phyloP scores from a whole-genome alignment of 305 asterid species.

The Fraxinus baroniana region DNA sequence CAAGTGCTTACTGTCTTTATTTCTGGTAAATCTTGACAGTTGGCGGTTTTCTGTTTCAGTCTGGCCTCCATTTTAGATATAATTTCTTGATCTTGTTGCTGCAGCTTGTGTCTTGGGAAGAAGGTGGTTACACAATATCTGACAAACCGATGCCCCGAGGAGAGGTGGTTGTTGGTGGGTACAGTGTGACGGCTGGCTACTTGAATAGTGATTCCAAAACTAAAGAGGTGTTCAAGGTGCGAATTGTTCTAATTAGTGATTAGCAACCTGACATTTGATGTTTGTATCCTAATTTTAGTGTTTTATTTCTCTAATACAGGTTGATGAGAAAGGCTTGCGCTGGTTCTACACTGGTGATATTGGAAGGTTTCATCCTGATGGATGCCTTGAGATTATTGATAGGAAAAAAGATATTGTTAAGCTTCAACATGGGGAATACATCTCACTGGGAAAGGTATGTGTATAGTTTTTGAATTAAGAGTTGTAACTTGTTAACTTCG shows the following conservation, averaged over 20 bases:
- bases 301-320: slow-evolving; percentile 40
- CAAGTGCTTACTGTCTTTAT: slow-evolving; percentile 1
- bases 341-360: slow-evolving; percentile 92
- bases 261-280: background rate
- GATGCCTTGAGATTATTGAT: slow-evolving; percentile 87
- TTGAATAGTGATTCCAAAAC: slow-evolving; percentile 77
- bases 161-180: slow-evolving; percentile 89
- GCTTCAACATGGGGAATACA: slow-evolving; percentile 91
- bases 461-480: background rate
- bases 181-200: slow-evolving; percentile 84
- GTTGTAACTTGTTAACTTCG: background rate
- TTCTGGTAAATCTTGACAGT: background rate
- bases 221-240: slow-evolving; percentile 68
- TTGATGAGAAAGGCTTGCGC: slow-evolving; percentile 75
- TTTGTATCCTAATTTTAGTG: slow-evolving; percentile 4
- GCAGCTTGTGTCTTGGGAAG: slow-evolving; percentile 94
- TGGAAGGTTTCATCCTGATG: slow-evolving; percentile 86
- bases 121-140: slow-evolving; percentile 69
- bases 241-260: slow-evolving; percentile 16
- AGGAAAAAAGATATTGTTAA: slow-evolving; percentile 88
- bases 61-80: slow-evolving; percentile 2
- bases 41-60: background rate
- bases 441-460: slow-evolving; percentile 78
- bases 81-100: slow-evolving; percentile 20
- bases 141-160: slow-evolving; percentile 95